A percentile compares a stretch with the other conserved stretches of the same genome.
phyloP scores from a whole-genome alignment of 2,329 filamentous ascomycete genomes.

The Colletotrichum sp. region DNA sequence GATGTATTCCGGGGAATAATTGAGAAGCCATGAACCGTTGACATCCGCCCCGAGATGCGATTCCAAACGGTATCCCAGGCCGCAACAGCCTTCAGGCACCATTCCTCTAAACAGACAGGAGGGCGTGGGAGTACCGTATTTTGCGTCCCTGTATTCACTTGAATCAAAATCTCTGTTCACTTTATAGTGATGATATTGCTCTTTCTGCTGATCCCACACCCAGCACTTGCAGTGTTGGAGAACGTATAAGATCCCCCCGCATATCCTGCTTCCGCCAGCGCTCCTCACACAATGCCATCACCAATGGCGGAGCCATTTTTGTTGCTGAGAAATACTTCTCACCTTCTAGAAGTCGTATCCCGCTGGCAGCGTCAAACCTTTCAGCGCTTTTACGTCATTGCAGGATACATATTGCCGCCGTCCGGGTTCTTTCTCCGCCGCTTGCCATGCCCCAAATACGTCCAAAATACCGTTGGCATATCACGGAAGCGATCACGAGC shows the following conservation, averaged over 20 bases:
- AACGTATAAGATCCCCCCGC: rapidly evolving
- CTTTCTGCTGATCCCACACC: background rate
- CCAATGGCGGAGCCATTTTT: rapidly evolving
- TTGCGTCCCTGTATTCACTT: background rate
- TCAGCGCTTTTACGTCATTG: background rate
- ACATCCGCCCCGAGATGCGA: rapidly evolving
- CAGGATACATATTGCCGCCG: background rate
- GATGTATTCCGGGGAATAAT: background rate
- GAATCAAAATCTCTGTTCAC: rapidly evolving
- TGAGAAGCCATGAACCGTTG: background rate
- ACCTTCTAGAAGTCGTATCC: background rate
- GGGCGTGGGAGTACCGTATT: too few relatives aligned
- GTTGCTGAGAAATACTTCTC: background rate
- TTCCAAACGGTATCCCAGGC: background rate
- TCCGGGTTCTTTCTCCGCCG: background rate
- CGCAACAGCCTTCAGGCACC: background rate
- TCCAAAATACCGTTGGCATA: background rate
- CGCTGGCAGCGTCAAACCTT: background rate
- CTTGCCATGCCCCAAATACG: background rate
- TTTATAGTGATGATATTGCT: background rate
- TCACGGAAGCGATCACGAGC: background rate
- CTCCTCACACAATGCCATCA: background rate
- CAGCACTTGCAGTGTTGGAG: background rate
- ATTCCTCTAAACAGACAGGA: background rate
- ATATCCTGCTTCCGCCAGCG: background rate